These are phyloP conservation scores for Endoconidiophora polonica DNA, from an alignment of 2,329 filamentous ascomycete species.

Conservation along the genomic window DNA sequence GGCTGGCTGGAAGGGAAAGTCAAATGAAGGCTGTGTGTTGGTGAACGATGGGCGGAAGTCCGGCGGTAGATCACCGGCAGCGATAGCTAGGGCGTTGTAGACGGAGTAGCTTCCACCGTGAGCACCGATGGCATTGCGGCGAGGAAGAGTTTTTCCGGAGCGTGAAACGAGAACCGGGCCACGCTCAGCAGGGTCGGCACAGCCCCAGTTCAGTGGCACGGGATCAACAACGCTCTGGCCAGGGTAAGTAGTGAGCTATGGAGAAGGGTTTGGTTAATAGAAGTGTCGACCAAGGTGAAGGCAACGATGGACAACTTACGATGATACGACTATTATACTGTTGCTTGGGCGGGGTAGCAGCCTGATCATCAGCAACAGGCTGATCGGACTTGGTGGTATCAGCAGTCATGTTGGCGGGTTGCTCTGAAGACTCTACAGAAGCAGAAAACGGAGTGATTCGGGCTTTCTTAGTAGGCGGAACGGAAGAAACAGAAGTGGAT, in stretches of 20 bases:
- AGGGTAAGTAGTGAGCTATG: conserved; percentile 16
- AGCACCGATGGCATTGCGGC: conserved; percentile 17
- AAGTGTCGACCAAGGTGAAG: too few relatives aligned
- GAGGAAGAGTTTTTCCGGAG: conserved; percentile 14
- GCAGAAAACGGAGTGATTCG: background rate
- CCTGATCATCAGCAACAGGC: background rate
- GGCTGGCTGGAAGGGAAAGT: conserved; percentile 74
- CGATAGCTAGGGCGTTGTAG: conserved; percentile 84
- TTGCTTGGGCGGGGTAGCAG: background rate
- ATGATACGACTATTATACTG: conserved; percentile 12
- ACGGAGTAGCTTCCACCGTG: conserved; percentile 82
- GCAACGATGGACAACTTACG: background rate
- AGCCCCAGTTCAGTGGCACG: conserved; percentile 15
- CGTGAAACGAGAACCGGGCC: conserved; percentile 16
- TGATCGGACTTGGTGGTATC: conserved; percentile 2
- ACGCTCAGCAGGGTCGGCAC: conserved; percentile 13
- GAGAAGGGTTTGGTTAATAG: background rate
- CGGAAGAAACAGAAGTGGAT: background rate
- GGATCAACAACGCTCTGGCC: conserved; percentile 17
- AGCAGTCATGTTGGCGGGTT: conserved; percentile 2
- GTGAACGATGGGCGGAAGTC: conserved; percentile 47
- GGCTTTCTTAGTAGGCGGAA: conserved; percentile 1
- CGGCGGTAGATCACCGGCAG: conserved; percentile 70
- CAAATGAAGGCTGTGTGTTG: conserved; percentile 78
- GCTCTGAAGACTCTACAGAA: background rate